Base-by-base conservation (phyloP, 1,284 basidiomycete species). In the Pterulicium gracile region DNA sequence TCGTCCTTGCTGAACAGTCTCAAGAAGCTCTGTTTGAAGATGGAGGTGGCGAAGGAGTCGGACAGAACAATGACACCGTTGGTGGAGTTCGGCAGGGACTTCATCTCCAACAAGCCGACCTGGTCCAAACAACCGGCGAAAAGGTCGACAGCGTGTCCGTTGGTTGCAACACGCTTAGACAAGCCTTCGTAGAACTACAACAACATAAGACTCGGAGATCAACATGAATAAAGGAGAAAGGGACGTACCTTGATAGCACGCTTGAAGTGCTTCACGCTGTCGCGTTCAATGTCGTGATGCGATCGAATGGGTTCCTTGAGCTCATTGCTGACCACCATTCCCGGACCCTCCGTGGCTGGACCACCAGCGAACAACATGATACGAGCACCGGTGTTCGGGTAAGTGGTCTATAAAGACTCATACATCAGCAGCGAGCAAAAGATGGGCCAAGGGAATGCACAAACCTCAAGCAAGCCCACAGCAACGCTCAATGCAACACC, bases 111-210 rank as follows among this genome's bases (percentile, higher is more conserved):
- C 48, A 98, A 70, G 54, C 96, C 96, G 56, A 98, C 90, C 69
- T 99, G 96, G 65, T 99, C 95, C 24, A 99, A 75, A 62, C 95
- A 98, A 39, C 96, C 96, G 36, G 94, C 91, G 59, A 97, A 98
- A 48, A 98, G 73, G 62, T 99, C 96, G 48, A 98, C 76, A 3
- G 88, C 84, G 60, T 98, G 95, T 0, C 96, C 96, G 53, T 96
- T 98, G 63, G 85, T 82, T 3, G 96, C 94, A 2, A 79, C 92
- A 44, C 96, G 82, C 62, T 92, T 91, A n/a, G 93, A 88, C 17
- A 98, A 79, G 24, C 77, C 79, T 69, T 99, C 96, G 65, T 97
- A 99, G 67, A 94, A 98, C 89, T 94, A 49, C 4, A 48, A 34
- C 1, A 45, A 20, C 14, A 34, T 39, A 47, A 23, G 49, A 46